Evolutionary conservation across 202 grass and related monocot genomes (phyloP), one percentile per base, ranked within the genome.

Genomic region (Saccharum hybrid): DNA sequence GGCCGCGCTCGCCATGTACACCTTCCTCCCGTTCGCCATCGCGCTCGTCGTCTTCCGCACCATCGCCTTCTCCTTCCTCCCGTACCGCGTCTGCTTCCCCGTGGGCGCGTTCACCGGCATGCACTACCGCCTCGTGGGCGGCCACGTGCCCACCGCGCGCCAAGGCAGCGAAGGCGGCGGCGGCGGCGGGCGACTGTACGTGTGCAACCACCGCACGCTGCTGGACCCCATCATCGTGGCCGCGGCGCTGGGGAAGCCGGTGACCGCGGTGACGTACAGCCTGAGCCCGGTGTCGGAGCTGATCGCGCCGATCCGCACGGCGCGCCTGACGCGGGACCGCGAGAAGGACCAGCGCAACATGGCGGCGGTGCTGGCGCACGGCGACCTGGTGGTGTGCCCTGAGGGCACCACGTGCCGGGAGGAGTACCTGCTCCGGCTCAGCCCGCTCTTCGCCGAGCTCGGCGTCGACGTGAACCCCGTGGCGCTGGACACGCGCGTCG

Each of bases 381-480:
- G 90, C 10, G 83, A 92, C 69, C 75, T 92, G 28, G 90, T 92
- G 43, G 90, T 92, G 66, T 92, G 90, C 75, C 90, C 90, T 1
- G 87, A 92, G 76, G 90, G 90, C 13, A 92, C 90, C 4, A 92
- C 90, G 7, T 92, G 90, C 78, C 63, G 90, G 49, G 90, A 92
- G 80, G 52, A 34, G 34, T 92, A 75, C 85, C 74, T 94, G 61
- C 77, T 94, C 19, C 83, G 92, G 13, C 87, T 94, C 89, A 91
- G 92, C 85, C 82, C 89, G 9, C 88, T 94, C 54, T 94, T 94
- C 79, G 82, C 87, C 10, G 92, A 94, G 84, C 76, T 94, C 43
- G 86, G 73, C 7, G 89, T 54, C 13, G 87, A 31, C 22, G 87
- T 86, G 22, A 78, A 81, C 56, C 89, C 92, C 7, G 92, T 94